Base-by-base conservation (phyloP, 768 basidiomycete genomes). In the Saitozyma podzolica region DNA sequence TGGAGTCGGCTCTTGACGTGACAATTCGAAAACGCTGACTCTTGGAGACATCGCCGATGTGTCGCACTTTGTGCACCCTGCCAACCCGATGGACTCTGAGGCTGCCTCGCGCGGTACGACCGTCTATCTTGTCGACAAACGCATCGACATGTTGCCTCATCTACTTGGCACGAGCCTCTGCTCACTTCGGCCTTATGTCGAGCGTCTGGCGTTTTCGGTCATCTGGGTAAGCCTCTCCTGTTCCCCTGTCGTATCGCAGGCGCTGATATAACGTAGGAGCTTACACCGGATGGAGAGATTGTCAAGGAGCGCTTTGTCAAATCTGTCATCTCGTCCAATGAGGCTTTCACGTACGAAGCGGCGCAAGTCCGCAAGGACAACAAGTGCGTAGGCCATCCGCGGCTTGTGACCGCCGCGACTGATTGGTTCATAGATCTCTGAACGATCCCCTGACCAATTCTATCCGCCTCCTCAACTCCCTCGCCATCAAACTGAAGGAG, bases 101-200 rank as follows among this genome's bases (percentile, higher is more conserved):
- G 95, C 95, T 19, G 91, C 93, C n/a, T 85, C 92, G 16, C 84
- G 95, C 63, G 95, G 95, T 6, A 97, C 95, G 6, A 98, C 95
- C 0, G 95, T 99, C 0, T 99, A 98, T 77, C 86, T 99, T 1
- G 95, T 98, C 6, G 95, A 99, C 83, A 95, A 94, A 80, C 90
- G 95, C 41, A 92, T 99, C 55, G 96, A 98, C 82, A 99, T 99
- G 96, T 83, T 99, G 53, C 96, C 96, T 0, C 83, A 88, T 3
- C 83, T 99, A 9, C 83, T 99, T 7, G 96, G 96, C 0, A 98
- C 95, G 0, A 99, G 98, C 72, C 80, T 99, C 10, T 99, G 96
- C 77, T 95, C 92, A 6, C 82, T 99, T 45, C 81, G 95, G 52
- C 92, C 94, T 0, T 85, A 89, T 70, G 94, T 99, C 7, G 96